These are phyloP conservation scores for Geotrichum klebahnii DNA, from an alignment of 1,139 yeast genomes.

Conservation along the genomic window DNA sequence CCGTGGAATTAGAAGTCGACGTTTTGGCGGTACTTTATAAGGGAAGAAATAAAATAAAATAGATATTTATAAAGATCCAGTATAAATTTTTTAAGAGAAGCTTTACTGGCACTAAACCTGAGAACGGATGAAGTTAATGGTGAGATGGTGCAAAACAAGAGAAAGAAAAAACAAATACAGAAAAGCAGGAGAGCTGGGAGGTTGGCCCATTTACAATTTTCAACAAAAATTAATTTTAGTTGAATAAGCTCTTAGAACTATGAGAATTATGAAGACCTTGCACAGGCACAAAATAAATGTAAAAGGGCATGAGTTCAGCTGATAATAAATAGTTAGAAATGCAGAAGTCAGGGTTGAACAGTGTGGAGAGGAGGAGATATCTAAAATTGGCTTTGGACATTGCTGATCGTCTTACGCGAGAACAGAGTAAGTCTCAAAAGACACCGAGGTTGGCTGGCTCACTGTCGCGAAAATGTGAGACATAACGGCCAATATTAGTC, in stretches of 20 bases:
- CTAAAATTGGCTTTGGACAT: background rate
- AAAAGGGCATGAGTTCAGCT: too few species aligned
- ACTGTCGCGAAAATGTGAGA: background rate
- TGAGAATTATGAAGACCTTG: too few species aligned
- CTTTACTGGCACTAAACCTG: background rate
- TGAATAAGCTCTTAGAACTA: too few species aligned
- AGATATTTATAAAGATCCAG: background rate
- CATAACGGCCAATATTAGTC: background rate
- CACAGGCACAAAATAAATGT: too few species aligned
- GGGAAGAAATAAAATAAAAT: background rate
- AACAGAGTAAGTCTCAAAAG: background rate
- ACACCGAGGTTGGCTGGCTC: background rate
- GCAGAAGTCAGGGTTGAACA: too few species aligned
- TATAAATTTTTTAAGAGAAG: background rate
- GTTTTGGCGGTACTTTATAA: background rate
- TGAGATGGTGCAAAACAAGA: too few species aligned
- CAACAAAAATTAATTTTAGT: too few species aligned
- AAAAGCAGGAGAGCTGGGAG: too few species aligned
- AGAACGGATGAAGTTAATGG: background rate
- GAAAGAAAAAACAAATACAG: too few species aligned
- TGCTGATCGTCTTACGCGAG: background rate
- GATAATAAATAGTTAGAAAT: too few species aligned
- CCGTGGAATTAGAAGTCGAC: slow-evolving; percentile 2
- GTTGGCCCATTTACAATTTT: too few species aligned
- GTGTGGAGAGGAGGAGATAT: background rate